A percentile compares a stretch with the other conserved stretches of the same genome.
phyloP scores from a whole-genome alignment of 2,329 filamentous ascomycete species.

The Coniochaeta pulveracea region DNA sequence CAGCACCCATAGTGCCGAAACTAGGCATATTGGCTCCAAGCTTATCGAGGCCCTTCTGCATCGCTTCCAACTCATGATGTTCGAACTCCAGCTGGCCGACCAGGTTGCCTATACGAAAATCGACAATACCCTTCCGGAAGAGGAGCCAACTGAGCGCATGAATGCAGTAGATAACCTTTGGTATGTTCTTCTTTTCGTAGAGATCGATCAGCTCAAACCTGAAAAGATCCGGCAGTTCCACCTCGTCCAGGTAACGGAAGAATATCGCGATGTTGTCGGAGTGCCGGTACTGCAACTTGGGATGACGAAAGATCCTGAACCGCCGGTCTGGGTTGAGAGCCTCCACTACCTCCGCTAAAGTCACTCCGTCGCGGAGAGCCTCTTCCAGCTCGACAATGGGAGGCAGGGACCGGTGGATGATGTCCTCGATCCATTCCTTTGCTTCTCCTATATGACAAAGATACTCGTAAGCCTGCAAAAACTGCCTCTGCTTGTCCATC shows the following conservation, averaged over 20 bases:
- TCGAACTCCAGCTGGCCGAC: slow-evolving; percentile 96
- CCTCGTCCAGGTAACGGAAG: slow-evolving; percentile 84
- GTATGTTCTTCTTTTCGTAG: slow-evolving; percentile 99
- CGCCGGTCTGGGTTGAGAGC: slow-evolving; percentile 68
- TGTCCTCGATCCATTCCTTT: slow-evolving; percentile 95
- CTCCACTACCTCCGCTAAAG: slow-evolving; percentile 86
- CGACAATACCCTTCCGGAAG: slow-evolving; percentile 86
- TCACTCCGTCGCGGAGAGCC: slow-evolving; percentile 83
- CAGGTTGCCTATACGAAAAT: slow-evolving; percentile 92
- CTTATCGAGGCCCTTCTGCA: slow-evolving; percentile 93
- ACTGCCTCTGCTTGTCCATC: slow-evolving; percentile 99
- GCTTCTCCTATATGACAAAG: slow-evolving; percentile 98
- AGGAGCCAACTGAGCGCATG: slow-evolving; percentile 96
- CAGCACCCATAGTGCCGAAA: slow-evolving; percentile 93
- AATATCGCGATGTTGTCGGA: slow-evolving; percentile 97
- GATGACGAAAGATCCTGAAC: slow-evolving; percentile 73
- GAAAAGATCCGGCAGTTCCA: slow-evolving; percentile 89
- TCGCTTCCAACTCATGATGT: slow-evolving; percentile 92
- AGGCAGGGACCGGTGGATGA: slow-evolving; percentile 75
- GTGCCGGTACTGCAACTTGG: slow-evolving; percentile 83
- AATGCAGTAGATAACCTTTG: slow-evolving; percentile 98
- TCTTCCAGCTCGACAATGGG: slow-evolving; percentile 92
- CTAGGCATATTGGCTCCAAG: slow-evolving; percentile 92
- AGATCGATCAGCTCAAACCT: slow-evolving; percentile 94
- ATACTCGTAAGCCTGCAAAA: slow-evolving; percentile 94